Conservation (phyloP, 2,329 filamentous ascomycete genomes). For the Tolypocladium album region DNA sequence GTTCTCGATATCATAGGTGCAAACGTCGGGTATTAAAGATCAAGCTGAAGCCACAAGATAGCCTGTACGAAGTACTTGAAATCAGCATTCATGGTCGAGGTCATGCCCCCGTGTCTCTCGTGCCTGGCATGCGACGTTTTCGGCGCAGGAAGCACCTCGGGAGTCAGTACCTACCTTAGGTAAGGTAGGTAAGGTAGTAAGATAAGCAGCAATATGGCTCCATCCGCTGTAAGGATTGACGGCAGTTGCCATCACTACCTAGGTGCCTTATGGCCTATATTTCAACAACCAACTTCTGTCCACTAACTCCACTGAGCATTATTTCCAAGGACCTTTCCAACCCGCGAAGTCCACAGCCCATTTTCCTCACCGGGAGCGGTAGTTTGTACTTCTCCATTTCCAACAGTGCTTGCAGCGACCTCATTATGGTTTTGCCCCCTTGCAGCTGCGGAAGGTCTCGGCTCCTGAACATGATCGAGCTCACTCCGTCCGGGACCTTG, state of each 20-base stretch:
- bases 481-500: background rate
- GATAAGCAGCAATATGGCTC: background rate
- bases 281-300: background rate
- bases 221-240: too few species aligned
- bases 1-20: too few species aligned
- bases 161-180: too few species aligned
- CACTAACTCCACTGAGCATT: background rate
- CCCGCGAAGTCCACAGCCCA: background rate
- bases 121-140: too few species aligned
- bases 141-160: too few species aligned
- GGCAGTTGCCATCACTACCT: too few species aligned
- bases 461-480: background rate
- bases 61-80: too few species aligned
- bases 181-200: too few species aligned
- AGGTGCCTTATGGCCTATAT: background rate
- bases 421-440: background rate
- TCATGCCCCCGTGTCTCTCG: too few species aligned
- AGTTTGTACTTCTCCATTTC: background rate
- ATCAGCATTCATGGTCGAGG: too few species aligned
- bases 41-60: too few species aligned
- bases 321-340: background rate
- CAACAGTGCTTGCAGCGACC: background rate
- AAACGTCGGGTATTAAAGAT: too few species aligned
- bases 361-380: background rate
- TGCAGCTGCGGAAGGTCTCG: background rate